Percentiles rank a stretch among this genome's conserved stretches.
Conservation (phyloP, 2,329 filamentous ascomycete genomes). For the Fusarium irregulare region DNA sequence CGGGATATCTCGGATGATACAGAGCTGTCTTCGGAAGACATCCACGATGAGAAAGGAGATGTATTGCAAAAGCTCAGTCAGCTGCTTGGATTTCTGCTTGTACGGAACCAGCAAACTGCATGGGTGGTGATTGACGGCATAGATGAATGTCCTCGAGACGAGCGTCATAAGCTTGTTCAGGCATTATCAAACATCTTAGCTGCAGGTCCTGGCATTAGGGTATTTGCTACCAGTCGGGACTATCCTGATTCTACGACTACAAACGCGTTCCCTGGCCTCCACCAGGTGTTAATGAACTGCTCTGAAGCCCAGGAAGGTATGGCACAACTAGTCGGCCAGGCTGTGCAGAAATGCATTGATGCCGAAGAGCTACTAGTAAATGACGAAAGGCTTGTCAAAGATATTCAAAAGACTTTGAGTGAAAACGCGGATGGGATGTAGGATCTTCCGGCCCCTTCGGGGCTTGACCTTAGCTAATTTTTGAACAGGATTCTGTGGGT, state of each 20-base stretch:
- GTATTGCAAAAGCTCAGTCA: fast-evolving
- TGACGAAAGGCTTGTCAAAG: fast-evolving
- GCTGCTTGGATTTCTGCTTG: fast-evolving
- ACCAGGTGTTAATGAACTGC: background rate
- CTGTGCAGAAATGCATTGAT: background rate
- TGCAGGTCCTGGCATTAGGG: fast-evolving
- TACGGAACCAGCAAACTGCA: fast-evolving
- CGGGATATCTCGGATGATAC: fast-evolving
- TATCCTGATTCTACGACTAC: fast-evolving
- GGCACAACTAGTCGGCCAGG: fast-evolving
- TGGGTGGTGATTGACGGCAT: fast-evolving
- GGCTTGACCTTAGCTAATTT: fast-evolving
- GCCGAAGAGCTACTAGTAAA: background rate
- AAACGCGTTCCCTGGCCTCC: fast-evolving
- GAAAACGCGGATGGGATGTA: background rate
- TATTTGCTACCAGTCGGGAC: background rate
- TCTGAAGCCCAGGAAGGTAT: fast-evolving
- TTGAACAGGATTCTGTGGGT: background rate
- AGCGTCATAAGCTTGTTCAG: fast-evolving
- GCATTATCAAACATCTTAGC: fast-evolving
- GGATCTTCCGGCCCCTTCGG: fast-evolving
- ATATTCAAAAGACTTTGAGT: fast-evolving
- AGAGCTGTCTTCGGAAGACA: background rate
- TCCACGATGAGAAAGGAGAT: fast-evolving
- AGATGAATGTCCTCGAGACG: background rate